These are phyloP conservation scores for Aeschynomene evenia DNA, from an alignment of 306 rosid genomes.

Conservation along the genomic window DNA sequence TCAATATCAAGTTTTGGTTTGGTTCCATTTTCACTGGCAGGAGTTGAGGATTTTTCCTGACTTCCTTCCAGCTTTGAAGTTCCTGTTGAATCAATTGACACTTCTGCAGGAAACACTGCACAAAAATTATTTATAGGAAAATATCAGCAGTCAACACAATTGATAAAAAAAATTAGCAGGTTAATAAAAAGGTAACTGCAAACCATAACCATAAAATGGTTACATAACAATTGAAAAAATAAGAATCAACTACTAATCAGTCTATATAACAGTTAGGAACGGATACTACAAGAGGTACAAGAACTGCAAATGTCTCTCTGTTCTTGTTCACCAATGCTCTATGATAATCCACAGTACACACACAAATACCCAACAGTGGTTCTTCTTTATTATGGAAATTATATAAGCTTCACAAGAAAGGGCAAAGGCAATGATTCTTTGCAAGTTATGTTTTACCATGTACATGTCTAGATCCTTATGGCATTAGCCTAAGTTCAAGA, in stretches of 20 bases:
- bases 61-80: constrained; percentile 29
- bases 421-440: constrained; percentile 18
- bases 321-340: constrained; percentile 1
- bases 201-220: constrained; percentile 18
- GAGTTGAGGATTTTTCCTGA: constrained; percentile 28
- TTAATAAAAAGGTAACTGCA: neutral
- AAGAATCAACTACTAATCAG: neutral
- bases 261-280: neutral
- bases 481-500: constrained; percentile 22
- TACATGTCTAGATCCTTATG: constrained; percentile 10
- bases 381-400: neutral
- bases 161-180: constrained; percentile 3
- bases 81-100: constrained; percentile 30
- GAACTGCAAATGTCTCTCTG: neutral
- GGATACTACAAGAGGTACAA: constrained; percentile 16
- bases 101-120: constrained; percentile 31
- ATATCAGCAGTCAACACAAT: constrained; percentile 17
- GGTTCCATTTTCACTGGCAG: constrained; percentile 26
- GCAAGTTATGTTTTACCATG: neutral
- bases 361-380: constrained; percentile 6
- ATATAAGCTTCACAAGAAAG: neutral
- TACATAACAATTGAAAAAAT: neutral
- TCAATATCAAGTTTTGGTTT: constrained; percentile 21
- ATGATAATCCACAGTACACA: too few species aligned
- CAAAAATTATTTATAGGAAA: neutral